phyloP scores from a whole-genome alignment of 2,329 filamentous ascomycete species.

The Diplocarpon mali region DNA sequence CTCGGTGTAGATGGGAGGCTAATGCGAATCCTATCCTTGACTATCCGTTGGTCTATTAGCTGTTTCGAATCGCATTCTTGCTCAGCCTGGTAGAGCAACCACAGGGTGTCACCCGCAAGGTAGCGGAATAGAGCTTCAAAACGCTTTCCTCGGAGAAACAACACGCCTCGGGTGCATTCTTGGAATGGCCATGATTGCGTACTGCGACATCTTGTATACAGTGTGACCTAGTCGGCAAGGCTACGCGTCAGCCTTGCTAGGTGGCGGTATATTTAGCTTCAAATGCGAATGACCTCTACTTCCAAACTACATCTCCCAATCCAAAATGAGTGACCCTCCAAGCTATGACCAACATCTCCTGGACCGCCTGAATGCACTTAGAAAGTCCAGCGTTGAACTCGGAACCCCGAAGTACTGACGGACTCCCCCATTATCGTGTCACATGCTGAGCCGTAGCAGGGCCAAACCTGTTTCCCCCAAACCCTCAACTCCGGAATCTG shows the following conservation, averaged over 20 bases:
- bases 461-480: conserved; percentile 6
- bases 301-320: neutral
- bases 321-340: conserved; percentile 22
- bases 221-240: neutral
- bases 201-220: neutral
- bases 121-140: too few relatives aligned
- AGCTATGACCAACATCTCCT: conserved; percentile 24
- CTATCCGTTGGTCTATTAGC: too few relatives aligned
- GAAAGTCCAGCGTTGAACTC: conserved; percentile 23
- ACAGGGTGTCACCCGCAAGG: too few relatives aligned
- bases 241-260: neutral
- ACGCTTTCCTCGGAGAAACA: too few relatives aligned
- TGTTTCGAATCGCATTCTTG: too few relatives aligned
- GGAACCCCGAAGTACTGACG: conserved; percentile 18
- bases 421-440: neutral
- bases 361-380: conserved; percentile 25
- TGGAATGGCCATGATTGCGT: neutral
- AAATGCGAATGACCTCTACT: neutral
- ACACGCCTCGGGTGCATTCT: too few relatives aligned
- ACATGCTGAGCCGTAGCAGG: conserved; percentile 16
- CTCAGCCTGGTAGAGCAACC: too few relatives aligned
- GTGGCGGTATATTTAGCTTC: too few relatives aligned
- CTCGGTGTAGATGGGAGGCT: too few relatives aligned
- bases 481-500: conserved; percentile 18
- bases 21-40: too few relatives aligned